Base-by-base conservation (phyloP, 331 rosid species). In the Saraca asoca region DNA sequence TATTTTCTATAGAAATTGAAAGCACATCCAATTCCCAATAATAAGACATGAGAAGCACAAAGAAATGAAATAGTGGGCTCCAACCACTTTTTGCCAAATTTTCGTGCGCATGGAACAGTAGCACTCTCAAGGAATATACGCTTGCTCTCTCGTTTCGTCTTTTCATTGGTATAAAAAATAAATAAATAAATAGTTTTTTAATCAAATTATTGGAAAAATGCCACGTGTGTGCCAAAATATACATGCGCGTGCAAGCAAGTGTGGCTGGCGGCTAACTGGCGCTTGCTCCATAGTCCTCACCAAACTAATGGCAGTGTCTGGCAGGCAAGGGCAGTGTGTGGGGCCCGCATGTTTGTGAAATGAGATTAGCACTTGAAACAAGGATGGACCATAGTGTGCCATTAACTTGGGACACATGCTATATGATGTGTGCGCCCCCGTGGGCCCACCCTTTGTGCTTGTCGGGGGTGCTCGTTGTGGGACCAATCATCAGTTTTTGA, bases 41-140 rank as follows among this genome's bases (percentile, higher is more conserved):
- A 50, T 45, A 65, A 43, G 74, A 54, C 68, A 60, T 55, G 72
- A 69, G 56, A 6, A 37, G 7, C 41, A 42, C 5, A n/a, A n/a
- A n/a, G n/a, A n/a, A n/a, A n/a, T n/a, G 31, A 1, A 3, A 24
- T 9, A 73, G 88, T 83, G 88, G 88, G 83, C 77, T 79, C 88
- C 78, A 73, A 37, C 35, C 69, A 58, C 31, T 1, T 57, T 70
- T 48, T 50, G 73, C 72, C 69, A 53, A 67, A 24, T 29, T 72
- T 64, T 77, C 48, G 79, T 71, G 94, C 86, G 95, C 96, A 61
- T 85, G 95, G 60, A 65, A 81, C 92, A 81, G 90, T 85, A 68
- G 83, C 91, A 89, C 91, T 79, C 31, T 77, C 75, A 66, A 77
- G 59, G 61, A 69, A n/a, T n/a, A n/a, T 70, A 72, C 75, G 72